These are phyloP conservation scores for Rosa hybrid DNA, from an alignment of 331 rosid genomes.

Conservation along the genomic window DNA sequence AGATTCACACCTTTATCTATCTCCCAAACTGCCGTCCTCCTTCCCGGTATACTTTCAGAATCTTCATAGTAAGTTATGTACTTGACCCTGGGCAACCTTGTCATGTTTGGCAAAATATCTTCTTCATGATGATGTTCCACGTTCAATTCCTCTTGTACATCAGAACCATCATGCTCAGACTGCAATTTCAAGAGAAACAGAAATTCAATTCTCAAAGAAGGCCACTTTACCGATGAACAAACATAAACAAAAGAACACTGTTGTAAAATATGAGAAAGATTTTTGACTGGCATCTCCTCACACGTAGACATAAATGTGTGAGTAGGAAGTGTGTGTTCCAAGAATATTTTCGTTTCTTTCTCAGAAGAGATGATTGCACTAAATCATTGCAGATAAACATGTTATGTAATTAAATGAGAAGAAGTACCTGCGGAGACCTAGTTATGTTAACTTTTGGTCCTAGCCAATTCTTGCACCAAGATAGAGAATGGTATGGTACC, in stretches of 20 bases:
- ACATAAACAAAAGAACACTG: neutral
- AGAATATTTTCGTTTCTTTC: neutral
- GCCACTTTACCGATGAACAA: neutral
- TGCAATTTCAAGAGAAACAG: conserved; percentile 37
- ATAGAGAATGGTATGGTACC: conserved; percentile 95
- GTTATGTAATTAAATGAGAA: neutral
- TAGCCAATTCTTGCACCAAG: conserved; percentile 97
- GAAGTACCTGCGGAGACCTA: conserved; percentile 89
- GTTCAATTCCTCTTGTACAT: conserved; percentile 76
- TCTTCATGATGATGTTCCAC: conserved; percentile 66
- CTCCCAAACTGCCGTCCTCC: conserved; percentile 97
- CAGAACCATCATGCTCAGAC: conserved; percentile 95
- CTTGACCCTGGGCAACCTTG: conserved; percentile 67
- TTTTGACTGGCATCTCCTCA: neutral
- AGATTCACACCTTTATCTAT: conserved; percentile 76
- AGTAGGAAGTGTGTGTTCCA: neutral
- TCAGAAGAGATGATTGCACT: neutral
- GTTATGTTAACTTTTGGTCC: conserved; percentile 95
- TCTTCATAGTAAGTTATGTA: conserved; percentile 93
- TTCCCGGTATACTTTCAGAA: conserved; percentile 85
- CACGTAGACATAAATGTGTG: neutral
- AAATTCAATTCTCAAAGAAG: conserved; percentile 12
- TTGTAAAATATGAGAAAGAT: neutral
- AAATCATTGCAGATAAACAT: neutral
- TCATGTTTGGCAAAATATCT: conserved; percentile 82